phyloP scores from a whole-genome alignment of 257 asterid species.

The Mitragyna speciosa region DNA sequence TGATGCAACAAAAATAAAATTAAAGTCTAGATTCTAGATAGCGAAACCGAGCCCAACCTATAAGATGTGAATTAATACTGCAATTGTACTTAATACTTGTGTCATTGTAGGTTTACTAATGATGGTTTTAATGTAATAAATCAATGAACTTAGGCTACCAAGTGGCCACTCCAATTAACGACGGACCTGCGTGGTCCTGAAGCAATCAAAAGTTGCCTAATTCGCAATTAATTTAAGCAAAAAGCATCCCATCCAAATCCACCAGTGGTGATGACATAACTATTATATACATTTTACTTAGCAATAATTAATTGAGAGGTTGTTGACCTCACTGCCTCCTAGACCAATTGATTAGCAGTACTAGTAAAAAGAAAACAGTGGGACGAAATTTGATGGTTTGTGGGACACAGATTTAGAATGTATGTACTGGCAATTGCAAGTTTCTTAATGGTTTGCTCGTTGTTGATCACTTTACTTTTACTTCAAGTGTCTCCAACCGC shows the following conservation, averaged over 20 bases:
- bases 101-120: too few species aligned
- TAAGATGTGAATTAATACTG: too few species aligned
- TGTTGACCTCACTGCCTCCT: not conserved
- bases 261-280: not conserved
- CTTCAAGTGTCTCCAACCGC: conserved; percentile 21
- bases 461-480: conserved; percentile 16
- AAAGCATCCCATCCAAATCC: not conserved
- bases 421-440: not conserved
- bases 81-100: not conserved
- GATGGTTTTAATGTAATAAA: not conserved
- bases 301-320: not conserved
- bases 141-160: not conserved
- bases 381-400: conserved; percentile 31
- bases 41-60: not conserved
- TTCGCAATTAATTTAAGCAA: not conserved
- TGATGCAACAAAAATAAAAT: too few species aligned
- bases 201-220: conserved; percentile 1
- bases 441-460: not conserved
- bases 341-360: not conserved
- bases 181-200: conserved; percentile 8
- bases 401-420: conserved; percentile 26
- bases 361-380: conserved; percentile 3
- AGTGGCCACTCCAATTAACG: not conserved
- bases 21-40: not conserved
- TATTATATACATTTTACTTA: not conserved